Evolutionary conservation across 768 basidiomycete species (phyloP).

Genomic region (Boletales sp.): DNA sequence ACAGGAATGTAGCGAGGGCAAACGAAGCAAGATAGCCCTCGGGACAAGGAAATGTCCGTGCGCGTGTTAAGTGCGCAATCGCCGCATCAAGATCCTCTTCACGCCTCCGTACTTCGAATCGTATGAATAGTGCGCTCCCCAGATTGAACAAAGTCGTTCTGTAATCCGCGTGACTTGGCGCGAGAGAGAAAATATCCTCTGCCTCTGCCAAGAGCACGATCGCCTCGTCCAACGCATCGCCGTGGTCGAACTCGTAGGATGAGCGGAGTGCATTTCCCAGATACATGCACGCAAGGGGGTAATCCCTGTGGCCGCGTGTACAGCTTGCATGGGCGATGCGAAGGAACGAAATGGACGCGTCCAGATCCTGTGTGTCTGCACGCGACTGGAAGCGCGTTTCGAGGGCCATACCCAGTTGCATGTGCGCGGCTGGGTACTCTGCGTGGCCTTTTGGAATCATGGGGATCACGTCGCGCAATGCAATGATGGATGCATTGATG

Average conservation of each 20-base stretch:
- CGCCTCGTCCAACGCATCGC: conserved; percentile 20
- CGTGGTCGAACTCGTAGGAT: conserved; percentile 7
- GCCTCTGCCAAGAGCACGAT: conserved; percentile 20
- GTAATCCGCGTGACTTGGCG: conserved; percentile 2
- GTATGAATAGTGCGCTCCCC: conserved; percentile 7
- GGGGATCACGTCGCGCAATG: conserved; percentile 12
- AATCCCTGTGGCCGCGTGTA: conserved; percentile 5
- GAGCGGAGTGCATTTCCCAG: conserved; percentile 14
- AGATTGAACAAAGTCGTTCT: conserved; percentile 9
- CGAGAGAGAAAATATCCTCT: conserved; percentile 10
- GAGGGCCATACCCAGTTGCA: conserved; percentile 18
- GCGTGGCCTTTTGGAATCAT: conserved; percentile 9
- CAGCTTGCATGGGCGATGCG: conserved; percentile 10
- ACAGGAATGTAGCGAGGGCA: conserved; percentile 11
- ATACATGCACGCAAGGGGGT: conserved; percentile 9
- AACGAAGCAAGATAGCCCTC: conserved; percentile 5
- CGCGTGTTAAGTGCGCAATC: conserved; percentile 9
- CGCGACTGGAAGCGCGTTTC: conserved; percentile 9
- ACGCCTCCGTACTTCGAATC: conserved; percentile 11
- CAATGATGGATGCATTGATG: conserved; percentile 8
- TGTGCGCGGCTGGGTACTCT: conserved; percentile 4
- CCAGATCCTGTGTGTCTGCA: conserved; percentile 12
- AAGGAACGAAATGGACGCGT: conserved; percentile 20
- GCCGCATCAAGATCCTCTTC: conserved; percentile 15
- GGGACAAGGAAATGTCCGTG: conserved; percentile 4